phyloP scores from a whole-genome alignment of 345 rosid species.

The Anastatica hierochuntica region DNA sequence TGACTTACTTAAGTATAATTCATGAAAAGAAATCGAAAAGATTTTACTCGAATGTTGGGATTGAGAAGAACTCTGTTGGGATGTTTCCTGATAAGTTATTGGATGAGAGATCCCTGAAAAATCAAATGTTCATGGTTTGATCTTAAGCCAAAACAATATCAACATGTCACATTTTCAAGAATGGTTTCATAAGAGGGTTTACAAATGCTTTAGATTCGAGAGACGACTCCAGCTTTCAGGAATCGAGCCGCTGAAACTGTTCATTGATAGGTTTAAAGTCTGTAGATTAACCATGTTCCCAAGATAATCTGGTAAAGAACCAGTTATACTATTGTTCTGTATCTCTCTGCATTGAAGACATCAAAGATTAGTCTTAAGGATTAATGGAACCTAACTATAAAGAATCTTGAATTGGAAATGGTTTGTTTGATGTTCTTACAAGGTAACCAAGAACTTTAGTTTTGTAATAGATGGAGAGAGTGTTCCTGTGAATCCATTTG shows the following conservation, averaged over 20 bases:
- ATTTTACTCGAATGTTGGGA: too few species aligned
- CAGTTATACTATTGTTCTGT: conserved; percentile 65
- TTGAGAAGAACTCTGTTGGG: too few species aligned
- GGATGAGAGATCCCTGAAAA: too few species aligned
- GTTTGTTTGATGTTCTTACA: conserved; percentile 45
- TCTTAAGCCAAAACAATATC: too few species aligned
- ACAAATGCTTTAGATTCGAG: conserved; percentile 60
- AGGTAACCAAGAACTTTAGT: conserved; percentile 56
- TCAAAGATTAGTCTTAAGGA: not conserved
- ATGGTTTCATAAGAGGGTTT: conserved; percentile 12
- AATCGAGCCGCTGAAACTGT: conserved; percentile 66
- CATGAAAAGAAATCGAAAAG: too few species aligned
- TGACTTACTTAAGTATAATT: too few species aligned
- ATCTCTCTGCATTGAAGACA: conserved; percentile 57
- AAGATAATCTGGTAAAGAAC: conserved; percentile 53
- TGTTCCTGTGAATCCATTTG: conserved; percentile 76
- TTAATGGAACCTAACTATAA: not conserved
- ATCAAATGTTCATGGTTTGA: too few species aligned
- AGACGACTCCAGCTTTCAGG: conserved; percentile 61
- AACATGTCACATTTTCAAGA: too few species aligned
- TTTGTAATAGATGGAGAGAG: conserved; percentile 59
- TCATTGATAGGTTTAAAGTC: conserved; percentile 62
- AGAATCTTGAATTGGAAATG: not conserved
- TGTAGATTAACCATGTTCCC: conserved; percentile 51
- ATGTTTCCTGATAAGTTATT: too few species aligned